Conservation (phyloP, 352 stramenopile genomes). For the Globisporangium heterothallicum region DNA sequence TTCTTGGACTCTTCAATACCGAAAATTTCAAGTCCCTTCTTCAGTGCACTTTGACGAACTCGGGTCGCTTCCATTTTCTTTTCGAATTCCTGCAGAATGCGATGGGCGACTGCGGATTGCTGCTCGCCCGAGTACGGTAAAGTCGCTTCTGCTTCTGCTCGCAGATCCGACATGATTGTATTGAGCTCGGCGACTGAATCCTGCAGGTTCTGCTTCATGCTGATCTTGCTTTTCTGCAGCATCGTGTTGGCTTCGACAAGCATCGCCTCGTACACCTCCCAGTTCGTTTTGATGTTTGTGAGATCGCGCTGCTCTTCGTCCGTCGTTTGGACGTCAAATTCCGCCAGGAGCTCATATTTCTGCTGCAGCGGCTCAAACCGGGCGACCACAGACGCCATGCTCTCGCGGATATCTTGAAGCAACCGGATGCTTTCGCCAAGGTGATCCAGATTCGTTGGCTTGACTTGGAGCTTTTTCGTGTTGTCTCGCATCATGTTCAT, state of each 20-base stretch:
- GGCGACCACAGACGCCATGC: slow-evolving; percentile 50
- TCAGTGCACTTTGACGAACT: slow-evolving; percentile 61
- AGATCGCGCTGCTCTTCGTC: slow-evolving; percentile 82
- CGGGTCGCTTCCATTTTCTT: slow-evolving; percentile 83
- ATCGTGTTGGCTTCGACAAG: slow-evolving; percentile 84
- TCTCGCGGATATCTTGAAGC: slow-evolving; percentile 86
- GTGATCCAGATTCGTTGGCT: slow-evolving; percentile 88
- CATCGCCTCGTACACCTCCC: slow-evolving; percentile 84
- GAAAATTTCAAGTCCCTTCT: slow-evolving; percentile 92
- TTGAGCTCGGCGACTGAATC: slow-evolving; percentile 86
- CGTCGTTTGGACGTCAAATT: slow-evolving; percentile 88
- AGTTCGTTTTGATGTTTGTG: slow-evolving; percentile 59
- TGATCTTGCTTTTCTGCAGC: slow-evolving; percentile 91
- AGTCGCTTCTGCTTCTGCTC: slow-evolving; percentile 61
- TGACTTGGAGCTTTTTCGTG: slow-evolving; percentile 73
- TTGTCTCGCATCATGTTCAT: slow-evolving; percentile 89
- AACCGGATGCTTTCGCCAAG: slow-evolving; percentile 89
- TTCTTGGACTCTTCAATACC: slow-evolving; percentile 86
- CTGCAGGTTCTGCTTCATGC: slow-evolving; percentile 94
- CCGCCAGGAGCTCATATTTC: slow-evolving; percentile 82
- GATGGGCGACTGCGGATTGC: slow-evolving; percentile 39
- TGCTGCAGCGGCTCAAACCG: slow-evolving; percentile 82
- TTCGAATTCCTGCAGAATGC: slow-evolving; percentile 84
- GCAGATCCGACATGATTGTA: slow-evolving; percentile 76
- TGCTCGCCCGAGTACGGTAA: slow-evolving; percentile 75